phyloP scores from a whole-genome alignment of 805 yeast genomes.

The Ogataea corticis region DNA sequence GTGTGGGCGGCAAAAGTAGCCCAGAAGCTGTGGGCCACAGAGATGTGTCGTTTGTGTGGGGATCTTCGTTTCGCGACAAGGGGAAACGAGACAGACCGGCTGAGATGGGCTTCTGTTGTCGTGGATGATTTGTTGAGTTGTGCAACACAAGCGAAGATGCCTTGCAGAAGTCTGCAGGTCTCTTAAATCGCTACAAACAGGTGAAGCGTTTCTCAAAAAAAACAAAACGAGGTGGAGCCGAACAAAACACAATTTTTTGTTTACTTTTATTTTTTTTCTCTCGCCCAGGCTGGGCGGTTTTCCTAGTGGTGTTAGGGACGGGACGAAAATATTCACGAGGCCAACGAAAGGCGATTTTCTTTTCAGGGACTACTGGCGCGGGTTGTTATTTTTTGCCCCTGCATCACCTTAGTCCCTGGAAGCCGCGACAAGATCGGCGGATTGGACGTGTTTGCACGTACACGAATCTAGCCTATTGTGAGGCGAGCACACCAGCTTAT shows the following conservation, averaged over 20 bases:
- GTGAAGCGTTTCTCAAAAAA: no score
- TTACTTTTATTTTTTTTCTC: conserved; percentile 1
- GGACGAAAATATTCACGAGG: not conserved
- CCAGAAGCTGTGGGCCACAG: no score
- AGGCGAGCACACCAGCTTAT: no score
- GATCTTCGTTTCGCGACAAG: not conserved
- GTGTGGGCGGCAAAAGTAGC: not conserved
- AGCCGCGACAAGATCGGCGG: not conserved
- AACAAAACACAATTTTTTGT: not conserved
- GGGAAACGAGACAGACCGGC: not conserved
- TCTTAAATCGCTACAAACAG: not conserved
- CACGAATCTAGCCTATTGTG: not conserved
- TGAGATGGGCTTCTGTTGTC: not conserved
- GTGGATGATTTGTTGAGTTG: not conserved
- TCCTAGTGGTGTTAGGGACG: not conserved
- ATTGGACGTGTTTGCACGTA: not conserved
- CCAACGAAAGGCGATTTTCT: not conserved
- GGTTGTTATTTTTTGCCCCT: not conserved
- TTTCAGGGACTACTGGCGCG: no score
- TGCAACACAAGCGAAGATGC: not conserved
- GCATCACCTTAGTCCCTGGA: not conserved
- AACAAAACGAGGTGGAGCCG: conserved; percentile 7
- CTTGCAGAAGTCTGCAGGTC: not conserved
- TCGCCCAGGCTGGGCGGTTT: conserved; percentile 1
- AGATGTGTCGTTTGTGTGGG: not conserved